A percentile compares a stretch with the other conserved stretches of the same genome.
These are phyloP conservation scores for Myxozyma mucilagina DNA, from an alignment of 805 yeast species.

Conservation along the genomic window DNA sequence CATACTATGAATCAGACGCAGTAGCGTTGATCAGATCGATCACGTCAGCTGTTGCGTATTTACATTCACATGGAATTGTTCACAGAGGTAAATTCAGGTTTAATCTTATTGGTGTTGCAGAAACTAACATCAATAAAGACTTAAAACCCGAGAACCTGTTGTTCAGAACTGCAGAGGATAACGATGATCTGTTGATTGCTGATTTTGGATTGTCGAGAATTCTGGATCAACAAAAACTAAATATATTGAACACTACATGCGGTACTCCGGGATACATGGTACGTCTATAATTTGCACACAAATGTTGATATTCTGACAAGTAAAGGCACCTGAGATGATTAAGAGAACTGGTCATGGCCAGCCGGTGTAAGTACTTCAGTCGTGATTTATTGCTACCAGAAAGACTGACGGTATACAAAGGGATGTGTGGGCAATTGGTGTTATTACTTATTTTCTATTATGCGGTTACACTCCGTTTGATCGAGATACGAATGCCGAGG, in stretches of 20 bases:
- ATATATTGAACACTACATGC: conserved; percentile 49
- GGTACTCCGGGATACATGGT: conserved; percentile 72
- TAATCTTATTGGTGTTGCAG: not conserved
- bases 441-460: conserved; percentile 65
- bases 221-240: conserved; percentile 43
- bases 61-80: conserved; percentile 60
- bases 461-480: conserved; percentile 79
- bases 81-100: conserved; percentile 47
- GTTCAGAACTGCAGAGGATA: conserved; percentile 46
- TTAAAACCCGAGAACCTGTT: conserved; percentile 71
- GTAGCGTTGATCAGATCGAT: conserved; percentile 52
- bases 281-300: not conserved
- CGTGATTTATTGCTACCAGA: not conserved
- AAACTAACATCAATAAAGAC: conserved; percentile 41
- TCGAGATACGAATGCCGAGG: conserved; percentile 68
- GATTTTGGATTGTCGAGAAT: conserved; percentile 67
- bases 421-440: conserved; percentile 79
- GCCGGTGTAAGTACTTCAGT: conserved; percentile 43
- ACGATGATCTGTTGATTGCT: conserved; percentile 51
- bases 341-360: conserved; percentile 54
- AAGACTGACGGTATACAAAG: not conserved
- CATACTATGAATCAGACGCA: conserved; percentile 52
- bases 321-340: conserved; percentile 63
- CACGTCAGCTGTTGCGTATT: conserved; percentile 55
- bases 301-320: not conserved